Conservation (phyloP, 164 flowering plant species). For the Akebia trifoliata region DNA sequence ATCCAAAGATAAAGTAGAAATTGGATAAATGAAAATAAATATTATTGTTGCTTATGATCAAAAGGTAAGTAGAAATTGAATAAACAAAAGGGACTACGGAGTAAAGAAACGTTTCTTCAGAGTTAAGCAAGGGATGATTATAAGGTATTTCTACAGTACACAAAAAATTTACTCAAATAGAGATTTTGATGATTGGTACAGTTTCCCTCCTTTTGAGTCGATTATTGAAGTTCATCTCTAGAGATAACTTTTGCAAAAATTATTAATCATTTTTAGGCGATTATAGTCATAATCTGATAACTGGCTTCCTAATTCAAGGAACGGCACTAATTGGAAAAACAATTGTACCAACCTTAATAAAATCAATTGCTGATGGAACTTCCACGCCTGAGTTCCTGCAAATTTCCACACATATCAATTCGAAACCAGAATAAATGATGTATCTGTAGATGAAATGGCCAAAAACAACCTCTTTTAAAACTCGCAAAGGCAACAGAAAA, state of each 20-base stretch:
- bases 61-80: too few relatives aligned
- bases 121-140: too few relatives aligned
- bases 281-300: background rate
- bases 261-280: background rate
- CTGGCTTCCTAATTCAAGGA: background rate
- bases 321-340: background rate
- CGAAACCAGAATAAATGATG: background rate
- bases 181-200: background rate
- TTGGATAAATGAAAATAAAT: too few relatives aligned
- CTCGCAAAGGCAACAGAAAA: too few relatives aligned
- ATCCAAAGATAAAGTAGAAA: too few relatives aligned
- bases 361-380: constrained; percentile 37
- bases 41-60: too few relatives aligned
- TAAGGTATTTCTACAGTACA: background rate
- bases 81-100: too few relatives aligned
- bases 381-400: constrained; percentile 57
- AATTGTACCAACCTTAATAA: constrained; percentile 51
- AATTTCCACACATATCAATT: constrained; percentile 10
- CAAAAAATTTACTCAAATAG: background rate
- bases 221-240: background rate
- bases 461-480: background rate
- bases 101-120: too few relatives aligned
- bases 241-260: background rate
- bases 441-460: background rate
- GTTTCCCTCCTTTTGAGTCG: background rate